Base-by-base conservation (phyloP, 257 asterid species). In the Dorcoceras hygrometricum region DNA sequence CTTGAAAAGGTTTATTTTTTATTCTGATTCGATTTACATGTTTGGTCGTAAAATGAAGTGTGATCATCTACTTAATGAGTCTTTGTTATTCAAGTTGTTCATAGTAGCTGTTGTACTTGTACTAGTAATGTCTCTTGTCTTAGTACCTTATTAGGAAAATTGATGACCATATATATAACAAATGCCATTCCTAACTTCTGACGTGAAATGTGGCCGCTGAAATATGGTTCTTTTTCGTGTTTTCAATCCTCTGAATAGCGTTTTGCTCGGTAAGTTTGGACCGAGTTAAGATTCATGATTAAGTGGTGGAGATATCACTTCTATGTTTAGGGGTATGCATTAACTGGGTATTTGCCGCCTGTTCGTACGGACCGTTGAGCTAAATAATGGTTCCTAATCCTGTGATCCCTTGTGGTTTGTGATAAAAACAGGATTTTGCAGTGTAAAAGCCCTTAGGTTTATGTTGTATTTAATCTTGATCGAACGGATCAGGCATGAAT, bases 1-100 rank as follows among this genome's bases (percentile, higher is more conserved):
- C 96, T 89, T 20, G 98, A 91, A 73, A 91, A 91, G 96, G 98
- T 88, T 60, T 59, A 57, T 36, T 57, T 25, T n/a, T 25, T 20
- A 4, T 59, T 59, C 19, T 4, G 20, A 23, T 26, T 14, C 12
- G 4, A 6, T 8, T 29, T 59, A 18, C 8, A 46, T 18, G 54
- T 46, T 46, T 46, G 20, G 0, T 16, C 18, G 22, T 46, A 18
- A 46, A 22, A 46, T 46, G 18, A 46, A 46, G 22, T 46, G 54
- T 20, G 43, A 34, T 12, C n/a, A 3, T 14, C 4, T 14, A 43
- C 2, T 39, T 39, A 11, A 14, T 43, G 19, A 11, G 51, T 43
- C 51, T 14, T 43, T 12, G 51, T 43, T 4, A 43, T 12, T 43
- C n/a, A 43, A 43, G 51, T 14, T 43, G 14, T 43, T 43, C 9